Evolutionary conservation across 148 eudicot species (phyloP).

Genomic region (Rhododendron mucronatum): DNA sequence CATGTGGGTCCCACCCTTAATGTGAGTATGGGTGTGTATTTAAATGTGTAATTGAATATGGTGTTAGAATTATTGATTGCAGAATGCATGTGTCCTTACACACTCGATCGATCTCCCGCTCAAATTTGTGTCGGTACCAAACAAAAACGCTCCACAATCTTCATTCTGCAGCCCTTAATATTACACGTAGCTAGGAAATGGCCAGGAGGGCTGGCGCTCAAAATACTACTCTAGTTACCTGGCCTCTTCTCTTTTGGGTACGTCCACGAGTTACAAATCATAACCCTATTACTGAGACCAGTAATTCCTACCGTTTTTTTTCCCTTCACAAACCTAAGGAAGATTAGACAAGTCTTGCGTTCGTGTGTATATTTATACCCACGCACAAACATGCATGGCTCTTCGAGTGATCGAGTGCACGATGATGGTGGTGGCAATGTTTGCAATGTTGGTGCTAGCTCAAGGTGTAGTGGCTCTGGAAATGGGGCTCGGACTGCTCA

Average conservation of each 20-base stretch:
- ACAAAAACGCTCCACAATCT: not conserved
- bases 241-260: not conserved
- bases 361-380: not conserved
- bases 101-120: not conserved
- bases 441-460: not conserved
- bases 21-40: too few species aligned
- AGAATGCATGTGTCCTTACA: not conserved
- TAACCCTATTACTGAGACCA: too few species aligned
- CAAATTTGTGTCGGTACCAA: not conserved
- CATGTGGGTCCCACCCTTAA: too few species aligned
- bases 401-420: not conserved
- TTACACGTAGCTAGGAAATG: too few species aligned
- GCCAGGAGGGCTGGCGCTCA: too few species aligned
- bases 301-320: too few species aligned
- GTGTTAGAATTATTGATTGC: too few species aligned
- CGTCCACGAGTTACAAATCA: not conserved
- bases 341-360: not conserved
- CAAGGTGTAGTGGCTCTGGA: not conserved
- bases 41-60: too few species aligned
- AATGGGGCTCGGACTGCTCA: too few species aligned
- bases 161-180: not conserved
- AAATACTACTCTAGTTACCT: too few species aligned
- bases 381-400: not conserved
- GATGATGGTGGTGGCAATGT: not conserved
- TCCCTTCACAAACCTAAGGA: not conserved